Conservation (phyloP, 768 basidiomycete species). For the Collybia sp. region DNA sequence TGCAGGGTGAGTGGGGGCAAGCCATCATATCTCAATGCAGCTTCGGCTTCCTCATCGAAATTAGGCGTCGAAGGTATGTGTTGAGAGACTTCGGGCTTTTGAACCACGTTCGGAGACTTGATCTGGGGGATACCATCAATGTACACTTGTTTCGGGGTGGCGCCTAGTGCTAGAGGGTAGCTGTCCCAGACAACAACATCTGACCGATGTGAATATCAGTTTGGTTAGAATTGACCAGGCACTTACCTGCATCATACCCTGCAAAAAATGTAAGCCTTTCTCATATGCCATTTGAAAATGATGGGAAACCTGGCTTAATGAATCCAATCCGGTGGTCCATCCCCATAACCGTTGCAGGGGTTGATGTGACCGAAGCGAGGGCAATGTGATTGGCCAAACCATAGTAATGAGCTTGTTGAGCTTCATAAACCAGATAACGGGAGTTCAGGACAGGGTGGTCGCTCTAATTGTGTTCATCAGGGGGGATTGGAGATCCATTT, state of each 20-base stretch:
- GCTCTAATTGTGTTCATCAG: slow-evolving; percentile 24
- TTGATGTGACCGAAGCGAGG: slow-evolving; percentile 57
- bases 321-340: slow-evolving; percentile 66
- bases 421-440: slow-evolving; percentile 66
- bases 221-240: background rate
- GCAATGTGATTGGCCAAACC: slow-evolving; percentile 56
- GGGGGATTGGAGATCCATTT: background rate
- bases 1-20: slow-evolving; percentile 53
- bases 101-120: slow-evolving; percentile 21
- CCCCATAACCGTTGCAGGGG: slow-evolving; percentile 60
- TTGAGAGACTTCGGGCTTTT: slow-evolving; percentile 49
- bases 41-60: slow-evolving; percentile 56
- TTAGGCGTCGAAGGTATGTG: slow-evolving; percentile 46
- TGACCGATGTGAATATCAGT: slow-evolving; percentile 8
- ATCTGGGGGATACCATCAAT: slow-evolving; percentile 80
- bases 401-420: slow-evolving; percentile 64
- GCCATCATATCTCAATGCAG: slow-evolving; percentile 58
- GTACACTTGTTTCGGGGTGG: slow-evolving; percentile 77
- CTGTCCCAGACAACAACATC: slow-evolving; percentile 65
- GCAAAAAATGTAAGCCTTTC: background rate
- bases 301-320: slow-evolving; percentile 41
- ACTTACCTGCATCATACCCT: slow-evolving; percentile 66
- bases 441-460: slow-evolving; percentile 59
- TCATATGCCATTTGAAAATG: slow-evolving; percentile 1
- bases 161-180: slow-evolving; percentile 74